phyloP scores from a whole-genome alignment of 352 stramenopile genomes.

The Phytophthora citricola region DNA sequence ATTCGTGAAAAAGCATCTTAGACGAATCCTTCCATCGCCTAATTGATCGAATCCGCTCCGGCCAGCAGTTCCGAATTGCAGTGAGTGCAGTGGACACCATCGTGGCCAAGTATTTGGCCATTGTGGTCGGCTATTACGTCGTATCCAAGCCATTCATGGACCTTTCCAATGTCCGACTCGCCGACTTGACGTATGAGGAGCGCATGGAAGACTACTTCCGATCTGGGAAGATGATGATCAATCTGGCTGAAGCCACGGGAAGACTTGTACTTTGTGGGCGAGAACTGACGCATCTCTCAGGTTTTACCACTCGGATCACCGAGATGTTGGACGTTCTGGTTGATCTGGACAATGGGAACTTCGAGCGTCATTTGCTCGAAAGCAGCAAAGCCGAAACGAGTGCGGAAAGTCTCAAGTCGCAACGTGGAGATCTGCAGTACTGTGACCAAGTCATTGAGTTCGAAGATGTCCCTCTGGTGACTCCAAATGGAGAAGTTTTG shows the following conservation, averaged over 20 bases:
- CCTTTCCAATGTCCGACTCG: constrained; percentile 53
- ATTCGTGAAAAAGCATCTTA: constrained; percentile 78
- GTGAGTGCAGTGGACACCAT: constrained; percentile 86
- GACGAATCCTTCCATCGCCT: constrained; percentile 73
- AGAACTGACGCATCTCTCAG: constrained; percentile 83
- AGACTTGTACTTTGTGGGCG: constrained; percentile 84
- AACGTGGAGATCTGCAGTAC: constrained; percentile 52
- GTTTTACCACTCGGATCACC: constrained; percentile 77
- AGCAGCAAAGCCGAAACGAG: constrained; percentile 20
- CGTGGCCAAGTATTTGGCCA: constrained; percentile 89
- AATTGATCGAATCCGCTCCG: constrained; percentile 72
- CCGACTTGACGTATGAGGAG: constrained; percentile 69
- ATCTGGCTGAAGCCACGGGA: constrained; percentile 88
- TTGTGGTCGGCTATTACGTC: constrained; percentile 80
- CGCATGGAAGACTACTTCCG: constrained; percentile 89
- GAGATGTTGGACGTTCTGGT: constrained; percentile 82
- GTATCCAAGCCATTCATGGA: constrained; percentile 79
- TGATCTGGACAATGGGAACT: constrained; percentile 69
- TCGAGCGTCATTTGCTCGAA: constrained; percentile 74
- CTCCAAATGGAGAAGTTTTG: constrained; percentile 89
- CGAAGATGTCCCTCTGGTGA: constrained; percentile 89
- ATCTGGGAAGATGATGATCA: constrained; percentile 88
- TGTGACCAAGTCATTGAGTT: constrained; percentile 88
- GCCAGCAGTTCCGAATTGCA: constrained; percentile 86
- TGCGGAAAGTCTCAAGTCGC: constrained; percentile 33